A percentile compares a stretch with the other conserved stretches of the same genome.
Evolutionary conservation across 768 basidiomycete genomes (phyloP).

Genomic region (Xanthoconium stramineum): DNA sequence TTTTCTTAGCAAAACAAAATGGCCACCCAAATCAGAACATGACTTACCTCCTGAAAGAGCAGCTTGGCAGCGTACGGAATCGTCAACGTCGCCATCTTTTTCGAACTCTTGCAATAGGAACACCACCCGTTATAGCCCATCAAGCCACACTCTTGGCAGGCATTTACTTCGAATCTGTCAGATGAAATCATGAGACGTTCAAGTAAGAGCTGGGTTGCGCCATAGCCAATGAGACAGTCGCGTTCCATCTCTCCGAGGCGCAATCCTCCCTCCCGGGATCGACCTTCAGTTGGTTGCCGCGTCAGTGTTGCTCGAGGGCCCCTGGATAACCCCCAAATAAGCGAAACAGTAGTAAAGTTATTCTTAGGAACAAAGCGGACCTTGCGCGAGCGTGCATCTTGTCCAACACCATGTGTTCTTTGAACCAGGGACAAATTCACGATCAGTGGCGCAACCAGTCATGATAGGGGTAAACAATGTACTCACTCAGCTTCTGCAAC

Average conservation of each 20-base stretch:
- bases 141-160: slow-evolving; percentile 90
- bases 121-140: slow-evolving; percentile 97
- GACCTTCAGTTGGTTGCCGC: slow-evolving; percentile 96
- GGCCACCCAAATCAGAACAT: neutral
- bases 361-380: slow-evolving; percentile 38
- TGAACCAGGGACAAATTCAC: slow-evolving; percentile 14
- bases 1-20: slow-evolving; percentile 1
- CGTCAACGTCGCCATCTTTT: slow-evolving; percentile 91
- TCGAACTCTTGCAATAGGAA: slow-evolving; percentile 96
- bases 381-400: slow-evolving; percentile 99
- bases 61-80: slow-evolving; percentile 96
- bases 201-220: slow-evolving; percentile 94
- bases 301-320: slow-evolving; percentile 96
- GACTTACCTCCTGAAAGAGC: slow-evolving; percentile 80
- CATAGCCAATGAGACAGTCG: slow-evolving; percentile 96
- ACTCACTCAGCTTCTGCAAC: slow-evolving; percentile 86
- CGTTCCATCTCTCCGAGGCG: slow-evolving; percentile 99
- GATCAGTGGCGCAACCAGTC: neutral
- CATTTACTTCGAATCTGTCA: slow-evolving; percentile 96
- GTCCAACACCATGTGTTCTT: slow-evolving; percentile 99
- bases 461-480: neutral
- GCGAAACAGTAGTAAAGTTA: neutral
- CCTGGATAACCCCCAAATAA: slow-evolving; percentile 39
- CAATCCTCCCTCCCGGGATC: slow-evolving; percentile 94
- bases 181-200: slow-evolving; percentile 99